Evolutionary conservation across 2,329 filamentous ascomycete genomes (phyloP).

Genomic region (Neonectria ditissima): DNA sequence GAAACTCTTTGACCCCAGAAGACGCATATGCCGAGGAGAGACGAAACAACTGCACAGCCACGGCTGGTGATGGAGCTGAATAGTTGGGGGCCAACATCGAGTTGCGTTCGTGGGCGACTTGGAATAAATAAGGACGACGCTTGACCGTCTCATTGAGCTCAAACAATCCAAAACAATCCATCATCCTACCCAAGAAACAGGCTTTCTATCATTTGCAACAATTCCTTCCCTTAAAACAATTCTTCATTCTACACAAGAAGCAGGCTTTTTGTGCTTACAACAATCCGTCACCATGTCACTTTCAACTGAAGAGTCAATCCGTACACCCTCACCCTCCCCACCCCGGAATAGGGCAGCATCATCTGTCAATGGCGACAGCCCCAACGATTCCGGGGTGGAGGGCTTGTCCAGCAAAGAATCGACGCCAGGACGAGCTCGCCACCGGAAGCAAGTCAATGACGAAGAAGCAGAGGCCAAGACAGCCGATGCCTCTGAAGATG

Average conservation of each 20-base stretch:
- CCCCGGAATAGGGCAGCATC: background rate
- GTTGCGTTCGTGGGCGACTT: background rate
- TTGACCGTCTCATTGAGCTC: background rate
- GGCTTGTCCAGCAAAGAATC: background rate
- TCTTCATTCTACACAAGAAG: background rate
- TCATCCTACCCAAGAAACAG: background rate
- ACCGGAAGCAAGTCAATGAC: background rate
- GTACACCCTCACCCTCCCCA: background rate
- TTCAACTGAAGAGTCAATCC: background rate
- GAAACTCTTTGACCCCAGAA: background rate
- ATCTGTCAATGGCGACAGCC: background rate
- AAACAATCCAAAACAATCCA: slow-evolving; percentile 1
- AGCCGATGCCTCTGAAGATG: slow-evolving; percentile 40
- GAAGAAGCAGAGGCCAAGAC: background rate
- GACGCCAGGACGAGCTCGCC: background rate
- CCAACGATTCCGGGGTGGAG: slow-evolving; percentile 5
- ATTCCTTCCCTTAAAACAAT: background rate
- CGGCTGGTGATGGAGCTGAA: background rate
- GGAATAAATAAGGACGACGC: background rate
- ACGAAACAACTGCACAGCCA: slow-evolving; percentile 1
- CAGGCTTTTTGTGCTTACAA: background rate
- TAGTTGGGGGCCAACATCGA: background rate
- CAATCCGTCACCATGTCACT: background rate
- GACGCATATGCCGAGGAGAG: background rate
- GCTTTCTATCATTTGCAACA: background rate